Percentiles rank a stretch among this genome's conserved stretches.
These are phyloP conservation scores for Thelephora terrestris DNA, from an alignment of 1,284 basidiomycete species.

Conservation along the genomic window DNA sequence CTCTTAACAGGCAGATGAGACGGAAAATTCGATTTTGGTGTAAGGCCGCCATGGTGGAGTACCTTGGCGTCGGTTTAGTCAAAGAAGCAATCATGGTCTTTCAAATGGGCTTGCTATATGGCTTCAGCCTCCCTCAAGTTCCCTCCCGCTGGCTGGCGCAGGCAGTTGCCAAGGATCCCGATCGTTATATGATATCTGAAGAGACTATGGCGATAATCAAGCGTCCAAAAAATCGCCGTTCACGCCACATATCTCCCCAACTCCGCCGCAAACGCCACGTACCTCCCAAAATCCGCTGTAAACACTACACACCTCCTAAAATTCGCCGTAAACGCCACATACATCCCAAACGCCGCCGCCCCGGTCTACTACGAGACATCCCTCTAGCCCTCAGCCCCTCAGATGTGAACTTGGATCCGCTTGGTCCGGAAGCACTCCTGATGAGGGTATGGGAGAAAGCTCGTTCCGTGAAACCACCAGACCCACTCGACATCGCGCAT, in stretches of 20 bases:
- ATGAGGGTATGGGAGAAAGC: slow-evolving; percentile 6
- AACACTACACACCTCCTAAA: too few relatives aligned
- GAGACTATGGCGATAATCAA: too few relatives aligned
- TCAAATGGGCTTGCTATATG: not conserved
- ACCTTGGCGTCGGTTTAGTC: not conserved
- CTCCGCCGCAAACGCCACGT: too few relatives aligned
- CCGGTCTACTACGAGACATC: not conserved
- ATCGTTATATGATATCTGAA: too few relatives aligned
- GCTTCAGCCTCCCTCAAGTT: not conserved
- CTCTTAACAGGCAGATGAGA: not conserved
- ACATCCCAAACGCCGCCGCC: too few relatives aligned
- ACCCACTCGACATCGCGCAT: slow-evolving; percentile 8
- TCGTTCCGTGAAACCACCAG: not conserved
- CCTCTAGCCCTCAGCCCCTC: not conserved
- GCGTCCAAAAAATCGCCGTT: too few relatives aligned
- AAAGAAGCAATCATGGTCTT: not conserved
- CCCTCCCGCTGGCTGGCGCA: not conserved
- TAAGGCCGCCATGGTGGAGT: not conserved
- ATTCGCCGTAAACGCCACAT: too few relatives aligned
- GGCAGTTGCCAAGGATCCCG: not conserved
- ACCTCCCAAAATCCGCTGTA: too few relatives aligned
- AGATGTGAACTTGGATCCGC: not conserved
- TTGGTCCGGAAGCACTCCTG: slow-evolving; percentile 2
- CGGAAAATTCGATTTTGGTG: not conserved
- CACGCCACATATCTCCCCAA: too few relatives aligned